A percentile compares a stretch with the other conserved stretches of the same genome.
Evolutionary conservation across 2,329 filamentous ascomycete genomes (phyloP).

Genomic region (Aspergillus transmontanensis): DNA sequence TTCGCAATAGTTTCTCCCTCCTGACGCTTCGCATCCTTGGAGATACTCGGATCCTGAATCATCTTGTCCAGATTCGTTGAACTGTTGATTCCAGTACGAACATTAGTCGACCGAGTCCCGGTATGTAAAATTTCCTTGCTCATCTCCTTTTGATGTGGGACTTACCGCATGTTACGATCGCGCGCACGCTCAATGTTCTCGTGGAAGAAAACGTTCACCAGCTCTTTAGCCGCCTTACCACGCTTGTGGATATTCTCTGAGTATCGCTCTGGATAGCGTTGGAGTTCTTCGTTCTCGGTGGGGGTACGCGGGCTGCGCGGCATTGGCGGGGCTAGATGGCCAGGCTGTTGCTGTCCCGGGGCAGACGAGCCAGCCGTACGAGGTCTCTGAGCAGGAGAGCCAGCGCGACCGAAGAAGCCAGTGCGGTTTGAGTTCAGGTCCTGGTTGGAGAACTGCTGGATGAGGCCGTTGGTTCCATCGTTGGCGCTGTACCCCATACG

Average conservation of each 20-base stretch:
- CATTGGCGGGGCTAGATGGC: constrained; percentile 70
- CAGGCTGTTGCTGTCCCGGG: constrained; percentile 60
- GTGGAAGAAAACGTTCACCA: constrained; percentile 85
- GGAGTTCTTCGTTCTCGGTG: constrained; percentile 70
- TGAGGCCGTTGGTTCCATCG: constrained; percentile 86
- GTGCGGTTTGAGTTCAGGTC: constrained; percentile 77
- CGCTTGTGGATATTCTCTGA: constrained; percentile 82
- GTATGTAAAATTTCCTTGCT: neutral
- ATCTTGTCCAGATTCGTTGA: constrained; percentile 90
- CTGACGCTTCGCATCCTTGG: constrained; percentile 75
- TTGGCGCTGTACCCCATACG: constrained; percentile 61
- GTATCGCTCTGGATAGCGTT: constrained; percentile 80
- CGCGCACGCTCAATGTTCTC: constrained; percentile 95
- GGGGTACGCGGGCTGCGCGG: constrained; percentile 58
- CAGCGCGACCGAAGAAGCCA: constrained; percentile 69
- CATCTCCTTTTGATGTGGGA: constrained; percentile 7
- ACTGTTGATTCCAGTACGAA: constrained; percentile 50
- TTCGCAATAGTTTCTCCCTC: constrained; percentile 82
- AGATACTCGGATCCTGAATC: constrained; percentile 74
- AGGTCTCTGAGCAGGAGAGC: constrained; percentile 74
- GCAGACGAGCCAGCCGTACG: constrained; percentile 72
- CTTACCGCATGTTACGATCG: constrained; percentile 90
- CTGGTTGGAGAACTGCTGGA: constrained; percentile 96
- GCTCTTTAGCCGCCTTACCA: constrained; percentile 65
- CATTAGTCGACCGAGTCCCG: neutral